Percentiles rank a stretch among this genome's conserved stretches.
phyloP scores from a whole-genome alignment of 2,329 filamentous ascomycete genomes.

The Shiraia bambusicola region DNA sequence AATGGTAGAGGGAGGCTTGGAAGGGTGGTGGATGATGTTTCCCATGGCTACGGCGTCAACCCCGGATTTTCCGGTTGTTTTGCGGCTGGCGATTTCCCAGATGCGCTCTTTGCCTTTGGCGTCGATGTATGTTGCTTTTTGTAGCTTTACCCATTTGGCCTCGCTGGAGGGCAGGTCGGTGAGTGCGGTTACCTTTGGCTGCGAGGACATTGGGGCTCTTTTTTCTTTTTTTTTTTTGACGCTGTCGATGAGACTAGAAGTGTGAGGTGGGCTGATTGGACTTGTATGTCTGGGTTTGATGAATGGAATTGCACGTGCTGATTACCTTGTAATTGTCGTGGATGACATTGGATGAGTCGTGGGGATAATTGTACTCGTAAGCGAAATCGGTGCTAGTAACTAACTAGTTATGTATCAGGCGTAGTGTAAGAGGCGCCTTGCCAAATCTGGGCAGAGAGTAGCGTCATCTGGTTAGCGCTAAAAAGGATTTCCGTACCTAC shows the following conservation, averaged over 20 bases:
- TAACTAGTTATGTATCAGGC: too few relatives aligned
- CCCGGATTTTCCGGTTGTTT: slow-evolving; percentile 57
- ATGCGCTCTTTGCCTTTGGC: slow-evolving; percentile 57
- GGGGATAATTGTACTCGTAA: slow-evolving; percentile 1
- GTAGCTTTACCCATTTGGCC: slow-evolving; percentile 32
- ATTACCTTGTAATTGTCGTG: background rate
- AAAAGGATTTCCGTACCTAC: background rate
- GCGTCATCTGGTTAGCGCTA: slow-evolving; percentile 3
- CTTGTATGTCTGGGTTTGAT: background rate
- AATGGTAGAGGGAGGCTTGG: slow-evolving; percentile 32
- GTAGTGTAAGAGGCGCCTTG: too few relatives aligned
- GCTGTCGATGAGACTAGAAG: slow-evolving; percentile 5
- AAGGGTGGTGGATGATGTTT: slow-evolving; percentile 57
- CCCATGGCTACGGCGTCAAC: slow-evolving; percentile 70
- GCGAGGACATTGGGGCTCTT: slow-evolving; percentile 2
- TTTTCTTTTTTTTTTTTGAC: too few relatives aligned
- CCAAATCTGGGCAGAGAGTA: background rate
- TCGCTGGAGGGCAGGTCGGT: slow-evolving; percentile 23
- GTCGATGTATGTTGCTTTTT: slow-evolving; percentile 59
- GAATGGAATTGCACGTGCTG: background rate
- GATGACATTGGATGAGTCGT: background rate
- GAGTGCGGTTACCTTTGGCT: slow-evolving; percentile 22
- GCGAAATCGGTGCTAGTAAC: background rate
- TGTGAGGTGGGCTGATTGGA: background rate
- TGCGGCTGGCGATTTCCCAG: slow-evolving; percentile 71